Percentiles rank a stretch among this genome's conserved stretches.
phyloP scores from a whole-genome alignment of 2,329 filamentous ascomycete genomes.

The Metarhizium humberi region DNA sequence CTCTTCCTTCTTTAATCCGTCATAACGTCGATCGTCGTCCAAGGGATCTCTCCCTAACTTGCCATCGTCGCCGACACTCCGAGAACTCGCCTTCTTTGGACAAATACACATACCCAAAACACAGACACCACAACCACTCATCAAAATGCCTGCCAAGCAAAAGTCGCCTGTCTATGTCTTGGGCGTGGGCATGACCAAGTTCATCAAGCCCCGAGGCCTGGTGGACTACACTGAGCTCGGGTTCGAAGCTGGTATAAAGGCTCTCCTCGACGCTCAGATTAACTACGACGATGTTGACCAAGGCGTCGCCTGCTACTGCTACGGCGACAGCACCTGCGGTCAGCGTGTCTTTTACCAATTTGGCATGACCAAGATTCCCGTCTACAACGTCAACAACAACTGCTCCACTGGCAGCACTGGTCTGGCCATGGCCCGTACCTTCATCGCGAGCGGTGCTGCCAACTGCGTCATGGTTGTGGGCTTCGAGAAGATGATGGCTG shows the following conservation, averaged over 20 bases:
- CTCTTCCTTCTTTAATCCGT: too few species aligned
- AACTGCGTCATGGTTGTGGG: conserved; percentile 88
- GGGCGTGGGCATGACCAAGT: conserved; percentile 97
- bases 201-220: conserved; percentile 92
- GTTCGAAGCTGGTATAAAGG: conserved; percentile 86
- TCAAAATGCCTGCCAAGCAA: conserved; percentile 38
- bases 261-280: conserved; percentile 77
- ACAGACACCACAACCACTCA: not conserved
- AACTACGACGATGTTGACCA: conserved; percentile 95
- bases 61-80: not conserved
- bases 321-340: conserved; percentile 88
- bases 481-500: conserved; percentile 97
- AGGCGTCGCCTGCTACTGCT: conserved; percentile 95
- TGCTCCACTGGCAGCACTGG: conserved; percentile 94
- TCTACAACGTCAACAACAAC: conserved; percentile 99
- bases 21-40: not conserved
- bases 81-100: not conserved
- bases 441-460: conserved; percentile 70
- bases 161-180: conserved; percentile 69
- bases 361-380: conserved; percentile 91
- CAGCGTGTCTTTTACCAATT: conserved; percentile 99
- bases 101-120: not conserved
- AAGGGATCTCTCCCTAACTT: not conserved
- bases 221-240: conserved; percentile 92
- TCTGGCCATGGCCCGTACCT: conserved; percentile 70